Evolutionary conservation across 2,329 filamentous ascomycete species (phyloP), one percentile per base, ranked within the genome.

Genomic region (Fusarium concolor): DNA sequence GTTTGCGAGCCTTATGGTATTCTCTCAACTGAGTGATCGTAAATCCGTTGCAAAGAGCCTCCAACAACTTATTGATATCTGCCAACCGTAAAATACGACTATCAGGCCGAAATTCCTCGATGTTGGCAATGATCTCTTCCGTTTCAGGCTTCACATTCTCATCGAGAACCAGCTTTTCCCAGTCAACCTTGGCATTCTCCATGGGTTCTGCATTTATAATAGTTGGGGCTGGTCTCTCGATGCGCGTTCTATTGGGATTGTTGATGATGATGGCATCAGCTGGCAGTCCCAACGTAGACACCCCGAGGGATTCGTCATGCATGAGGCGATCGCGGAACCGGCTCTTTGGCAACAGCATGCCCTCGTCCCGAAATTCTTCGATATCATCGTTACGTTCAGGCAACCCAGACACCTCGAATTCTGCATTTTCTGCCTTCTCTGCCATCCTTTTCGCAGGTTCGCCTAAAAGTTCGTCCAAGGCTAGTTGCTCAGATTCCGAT

Each of bases 21-120:
- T 72, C 68, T 10, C 57, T 60, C 18, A 89, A 76, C 66, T 88
- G 86, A 0, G 68, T 35, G 1, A 58, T 71, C 0, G 84, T 83
- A 70, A 88, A 88, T 10, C 86, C 83, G 0, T 78, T 65, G 14
- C 74, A 45, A 8, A 88, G 76, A 5, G 71, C 64, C 1, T 76
- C 60, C 26, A 78, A 69, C 15, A 88, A 71, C 14, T 76, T 75
- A 5, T 78, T 72, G 53, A 86, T 86, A 9, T 84, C 79, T 0
- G 72, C 75, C 33, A 75, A 69, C 2, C 77, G 71, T 6, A 88
- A 56, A 10, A 79, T 69, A 2, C 62, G 78, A 24, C 78, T 78
- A 8, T 79, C 77, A 2, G 86, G 86, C 37, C 79, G 79, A 33
- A 88, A 71, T 55, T 82, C 81, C 31, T 87, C 77, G 18, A 89